Base-by-base conservation (phyloP, 2,329 filamentous ascomycete species). In the Cryphonectria nitschkei region DNA sequence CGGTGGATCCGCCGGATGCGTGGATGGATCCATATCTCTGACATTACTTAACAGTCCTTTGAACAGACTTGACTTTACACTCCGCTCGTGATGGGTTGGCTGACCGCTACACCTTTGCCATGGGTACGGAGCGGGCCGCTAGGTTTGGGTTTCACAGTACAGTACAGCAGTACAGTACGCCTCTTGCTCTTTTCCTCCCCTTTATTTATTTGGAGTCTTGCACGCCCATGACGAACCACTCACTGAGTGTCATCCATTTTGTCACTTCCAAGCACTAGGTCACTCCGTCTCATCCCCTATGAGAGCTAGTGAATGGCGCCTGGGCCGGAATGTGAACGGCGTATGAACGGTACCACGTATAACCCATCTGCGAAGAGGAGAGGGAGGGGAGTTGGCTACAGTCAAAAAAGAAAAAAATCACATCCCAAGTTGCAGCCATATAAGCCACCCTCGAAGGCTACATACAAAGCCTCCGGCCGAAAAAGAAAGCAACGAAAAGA, bases 1-100 rank as follows among this genome's bases (percentile, higher is more conserved):
- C 16, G n/a, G 61, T 64, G 61, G 61, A 46, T 3, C 61, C 61
- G 37, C 54, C 54, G 26, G 61, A n/a, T 50, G 46, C 22, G 22
- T n/a, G 46, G 46, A 50, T 50, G 46, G 46, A 64, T 46, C 61
- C 61, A 43, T 64, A 50, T 62, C 60, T 41, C 60, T 14, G 16
- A 16, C 34, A 39, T 62, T 41, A 7, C 34, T n/a, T 34, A 34
- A 34, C 3, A 3, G 29, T 34, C 41, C 32, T 41, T 11, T 26
- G 32, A 37, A 34, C 19, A 39, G 61, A 46, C 39, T 39, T 39
- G 37, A 63, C 61, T 39, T 64, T 32, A 50, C 61, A 39, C 58
- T 61, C 39, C 61, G 61, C 61, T 16, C 58, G 34, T 61, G 32
- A 61, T 61, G 39, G 61, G 61, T 64, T 64, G 61, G 61, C 46